Evolutionary conservation across 2,329 filamentous ascomycete genomes (phyloP), one percentile per base, ranked within the genome.

Genomic region (Fusarium brevicatenulatum): DNA sequence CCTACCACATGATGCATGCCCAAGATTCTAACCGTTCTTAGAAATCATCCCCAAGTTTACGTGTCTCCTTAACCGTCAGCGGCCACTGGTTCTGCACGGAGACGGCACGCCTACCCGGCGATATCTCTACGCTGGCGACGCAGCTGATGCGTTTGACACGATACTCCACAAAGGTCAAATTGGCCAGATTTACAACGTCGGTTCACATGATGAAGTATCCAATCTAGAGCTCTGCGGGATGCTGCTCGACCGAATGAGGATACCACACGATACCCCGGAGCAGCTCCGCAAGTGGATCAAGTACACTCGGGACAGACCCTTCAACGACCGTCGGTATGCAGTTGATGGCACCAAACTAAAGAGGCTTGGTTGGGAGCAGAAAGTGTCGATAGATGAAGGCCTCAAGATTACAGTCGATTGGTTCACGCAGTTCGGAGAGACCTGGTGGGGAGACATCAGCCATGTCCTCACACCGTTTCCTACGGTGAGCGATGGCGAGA

Each of bases 11-110:
- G 50, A 25, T 23, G 23, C 43, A 47, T 5, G 21, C 37, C 37
- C 15, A 19, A 34, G 32, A 42, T 32, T 42, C 63, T 73, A 58
- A 73, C 28, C 34, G 15, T 23, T 43, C n/a, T 28, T 21, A 94
- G 92, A 95, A 84, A 93, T 95, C 70, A 95, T 95, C 60, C 92
- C 93, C 36, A 95, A 95, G 79, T 95, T 95, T 82, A 90, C 89
- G 57, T 93, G 90, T 79, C 86, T 95, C 34, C 85, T 95, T 21
- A 89, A 92, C 77, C 87, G 92, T 23, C 83, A 86, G 36, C 86
- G 89, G 68, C 91, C 91, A 16, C 88, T 95, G 0, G 89, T 93
- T 16, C 86, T 95, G 18, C 93, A 95, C 79, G 93, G 93, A 34
- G 90, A 94, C 74, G 93, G 93, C 36, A 91, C 88, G 39, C 91